These are phyloP conservation scores for Plasmodium adleri DNA, from an alignment of 169 alveolate genomes.

Conservation along the genomic window DNA sequence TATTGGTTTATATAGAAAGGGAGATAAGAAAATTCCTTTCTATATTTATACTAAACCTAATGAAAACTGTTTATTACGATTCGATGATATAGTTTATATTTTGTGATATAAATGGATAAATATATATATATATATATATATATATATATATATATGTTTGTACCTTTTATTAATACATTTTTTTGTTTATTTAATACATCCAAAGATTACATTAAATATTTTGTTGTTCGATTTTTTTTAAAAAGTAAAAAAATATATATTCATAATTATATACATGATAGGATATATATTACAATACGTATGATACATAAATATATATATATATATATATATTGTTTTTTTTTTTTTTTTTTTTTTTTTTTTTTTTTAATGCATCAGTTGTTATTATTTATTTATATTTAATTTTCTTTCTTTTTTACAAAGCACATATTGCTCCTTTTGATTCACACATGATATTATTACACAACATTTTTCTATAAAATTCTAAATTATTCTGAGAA, in stretches of 20 bases:
- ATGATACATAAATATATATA: too few species aligned
- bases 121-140: not conserved
- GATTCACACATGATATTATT: conserved; percentile 52
- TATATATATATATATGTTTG: not conserved
- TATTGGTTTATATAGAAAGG: conserved; percentile 65
- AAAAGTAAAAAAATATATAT: too few species aligned
- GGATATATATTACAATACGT: too few species aligned
- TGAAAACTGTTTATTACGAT: conserved; percentile 45
- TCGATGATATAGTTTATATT: conserved; percentile 61
- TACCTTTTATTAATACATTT: not conserved
- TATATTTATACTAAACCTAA: conserved; percentile 63
- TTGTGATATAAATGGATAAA: conserved; percentile 8
- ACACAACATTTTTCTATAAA: conserved; percentile 63
- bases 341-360: not conserved
- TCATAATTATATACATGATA: too few species aligned
- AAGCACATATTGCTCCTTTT: conserved; percentile 61
- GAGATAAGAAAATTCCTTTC: conserved; percentile 52
- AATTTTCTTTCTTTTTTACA: conserved; percentile 2
- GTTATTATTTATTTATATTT: too few species aligned
- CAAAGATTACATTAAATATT: too few species aligned
- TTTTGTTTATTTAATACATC: not conserved
- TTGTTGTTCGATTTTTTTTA: too few species aligned
- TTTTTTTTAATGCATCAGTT: not conserved
- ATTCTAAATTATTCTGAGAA: conserved; percentile 57
- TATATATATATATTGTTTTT: too few species aligned